phyloP scores from a whole-genome alignment of 495 filamentous ascomycete species.

The Annulohypoxylon stygium region DNA sequence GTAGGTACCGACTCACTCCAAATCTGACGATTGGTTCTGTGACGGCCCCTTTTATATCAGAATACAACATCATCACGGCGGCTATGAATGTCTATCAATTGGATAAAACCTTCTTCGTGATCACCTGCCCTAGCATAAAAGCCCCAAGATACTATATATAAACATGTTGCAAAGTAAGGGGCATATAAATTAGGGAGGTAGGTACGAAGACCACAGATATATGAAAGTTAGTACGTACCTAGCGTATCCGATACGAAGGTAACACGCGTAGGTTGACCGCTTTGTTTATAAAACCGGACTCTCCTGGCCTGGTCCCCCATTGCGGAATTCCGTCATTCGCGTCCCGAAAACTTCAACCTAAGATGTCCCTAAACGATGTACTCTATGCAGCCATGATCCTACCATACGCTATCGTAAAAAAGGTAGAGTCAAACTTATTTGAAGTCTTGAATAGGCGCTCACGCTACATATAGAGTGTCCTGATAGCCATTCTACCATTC shows the following conservation, averaged over 20 bases:
- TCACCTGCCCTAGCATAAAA: too few species aligned
- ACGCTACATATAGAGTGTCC: background rate
- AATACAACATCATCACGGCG: too few species aligned
- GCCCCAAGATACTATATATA: too few species aligned
- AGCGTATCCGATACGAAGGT: background rate
- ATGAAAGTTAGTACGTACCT: background rate
- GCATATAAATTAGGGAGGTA: background rate
- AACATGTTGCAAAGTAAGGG: background rate
- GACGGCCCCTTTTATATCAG: too few species aligned
- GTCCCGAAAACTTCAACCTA: background rate
- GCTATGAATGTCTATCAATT: too few species aligned
- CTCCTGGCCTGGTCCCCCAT: background rate
- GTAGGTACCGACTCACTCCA: too few species aligned
- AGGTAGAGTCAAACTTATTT: background rate
- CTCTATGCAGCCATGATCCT: background rate
- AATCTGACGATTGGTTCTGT: too few species aligned
- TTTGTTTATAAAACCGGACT: background rate
- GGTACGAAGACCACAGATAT: background rate
- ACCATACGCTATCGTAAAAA: background rate
- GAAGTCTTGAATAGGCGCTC: background rate
- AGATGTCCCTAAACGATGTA: background rate
- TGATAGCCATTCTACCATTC: background rate
- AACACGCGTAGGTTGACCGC: background rate
- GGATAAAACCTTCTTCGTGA: too few species aligned
- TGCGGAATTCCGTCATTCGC: background rate